Base-by-base conservation (phyloP, 768 basidiomycete species). In the Tulasnella calospora region DNA sequence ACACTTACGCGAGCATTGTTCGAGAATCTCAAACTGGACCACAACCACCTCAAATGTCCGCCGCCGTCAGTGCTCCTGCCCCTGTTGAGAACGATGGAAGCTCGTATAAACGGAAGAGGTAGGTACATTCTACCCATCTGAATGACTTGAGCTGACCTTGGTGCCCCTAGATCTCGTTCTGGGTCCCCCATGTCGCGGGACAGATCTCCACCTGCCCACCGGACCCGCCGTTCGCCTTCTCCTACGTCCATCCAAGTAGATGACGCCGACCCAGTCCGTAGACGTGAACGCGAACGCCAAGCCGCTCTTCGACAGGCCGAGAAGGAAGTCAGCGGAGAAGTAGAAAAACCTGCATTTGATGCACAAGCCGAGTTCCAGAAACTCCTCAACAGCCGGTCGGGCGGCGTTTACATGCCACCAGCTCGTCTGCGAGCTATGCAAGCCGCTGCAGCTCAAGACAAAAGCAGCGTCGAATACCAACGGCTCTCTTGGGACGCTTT, bases 401-500 rank as follows among this genome's bases (percentile, higher is more conserved):
- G 97, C 17, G 98, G 98, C 38, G 95, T 98, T 17, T 99, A 99
- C 84, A 91, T 99, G 84, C 98, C 98, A 0, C 98, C 98, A 19
- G 96, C 95, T 47, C 90, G 96, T 35, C 86, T 99, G 51, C 89
- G 96, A 70, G 96, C 95, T 0, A 88, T 99, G 84, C 95, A 96
- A 82, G 92, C 89, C 67, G 93, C 92, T 40, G 94, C 95, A 10
- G 85, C 90, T 8, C 85, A 88, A 80, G 94, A 98, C 87, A 96
- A 96, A 86, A 86, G 87, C 71, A 92, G 93, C 79, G 82, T 91
- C 27, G 96, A 98, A 85, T 99, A 93, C 85, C 98, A 99, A 85
- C 89, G 98, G 13, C 85, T 99, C 79, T 94, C 95, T 13, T 99
- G 98, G 98, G 98, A 99, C 83, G 98, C 98, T 1, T 86, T 99